These are phyloP conservation scores for Protomyces macrosporus DNA, from an alignment of 1,139 yeast genomes.

Conservation along the genomic window DNA sequence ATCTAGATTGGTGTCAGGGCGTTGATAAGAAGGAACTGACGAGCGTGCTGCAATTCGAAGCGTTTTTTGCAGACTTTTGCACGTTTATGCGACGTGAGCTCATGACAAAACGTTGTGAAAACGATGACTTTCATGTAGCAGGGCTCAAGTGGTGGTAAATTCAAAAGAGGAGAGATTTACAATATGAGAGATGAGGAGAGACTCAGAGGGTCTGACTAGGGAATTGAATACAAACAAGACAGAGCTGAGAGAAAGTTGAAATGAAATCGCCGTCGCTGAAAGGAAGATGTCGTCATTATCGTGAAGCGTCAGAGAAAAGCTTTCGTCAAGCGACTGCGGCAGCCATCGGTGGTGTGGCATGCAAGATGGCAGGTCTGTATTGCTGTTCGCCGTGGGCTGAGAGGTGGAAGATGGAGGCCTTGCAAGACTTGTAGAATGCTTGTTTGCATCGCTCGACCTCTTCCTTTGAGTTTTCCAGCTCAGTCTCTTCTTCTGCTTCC, in stretches of 20 bases:
- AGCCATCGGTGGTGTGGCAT: not conserved
- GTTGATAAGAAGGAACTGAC: conserved; percentile 20
- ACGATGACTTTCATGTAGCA: conserved; percentile 15
- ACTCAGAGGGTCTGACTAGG: no score
- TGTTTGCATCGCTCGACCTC: not conserved
- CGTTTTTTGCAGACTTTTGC: conserved; percentile 13
- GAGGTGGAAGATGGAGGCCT: not conserved
- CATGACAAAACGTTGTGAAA: not conserved
- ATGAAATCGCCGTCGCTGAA: not conserved
- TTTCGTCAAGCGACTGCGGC: not conserved
- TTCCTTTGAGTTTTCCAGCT: not conserved
- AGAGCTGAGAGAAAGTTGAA: not conserved
- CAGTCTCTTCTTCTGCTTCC: not conserved
- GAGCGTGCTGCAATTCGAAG: conserved; percentile 12
- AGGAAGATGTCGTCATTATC: no score
- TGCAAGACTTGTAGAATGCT: not conserved
- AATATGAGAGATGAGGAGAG: not conserved
- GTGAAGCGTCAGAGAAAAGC: not conserved
- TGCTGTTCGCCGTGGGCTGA: not conserved
- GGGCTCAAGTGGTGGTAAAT: conserved; percentile 16
- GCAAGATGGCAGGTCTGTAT: not conserved
- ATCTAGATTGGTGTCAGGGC: conserved; percentile 21
- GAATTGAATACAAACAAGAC: no score
- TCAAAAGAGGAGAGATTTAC: not conserved
- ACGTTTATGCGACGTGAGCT: not conserved